A percentile compares a stretch with the other conserved stretches of the same genome.
These are phyloP conservation scores for Leptodermis oblonga DNA, from an alignment of 257 asterid species.

Conservation along the genomic window DNA sequence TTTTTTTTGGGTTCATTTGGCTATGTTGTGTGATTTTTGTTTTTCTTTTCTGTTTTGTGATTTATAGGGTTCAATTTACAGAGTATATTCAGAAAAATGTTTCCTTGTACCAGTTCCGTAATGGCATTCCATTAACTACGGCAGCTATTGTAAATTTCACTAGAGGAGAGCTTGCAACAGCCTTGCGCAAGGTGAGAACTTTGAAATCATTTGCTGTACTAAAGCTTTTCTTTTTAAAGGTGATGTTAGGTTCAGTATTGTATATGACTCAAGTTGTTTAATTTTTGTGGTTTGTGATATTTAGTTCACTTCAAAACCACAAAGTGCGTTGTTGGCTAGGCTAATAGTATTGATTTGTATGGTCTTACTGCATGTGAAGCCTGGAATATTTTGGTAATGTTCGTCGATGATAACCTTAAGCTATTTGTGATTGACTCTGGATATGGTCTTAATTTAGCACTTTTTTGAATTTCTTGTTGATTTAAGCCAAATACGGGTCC, in stretches of 20 bases:
- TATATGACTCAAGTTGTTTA: not conserved
- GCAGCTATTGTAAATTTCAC: conserved; percentile 91
- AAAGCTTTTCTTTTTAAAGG: too few species aligned
- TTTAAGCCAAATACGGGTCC: not conserved
- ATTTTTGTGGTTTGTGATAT: not conserved
- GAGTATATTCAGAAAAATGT: conserved; percentile 96
- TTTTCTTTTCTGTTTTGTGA: conserved; percentile 17
- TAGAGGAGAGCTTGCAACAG: conserved; percentile 98
- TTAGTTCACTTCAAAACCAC: not conserved
- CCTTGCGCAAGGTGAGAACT: conserved; percentile 73
- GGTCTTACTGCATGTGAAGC: not conserved
- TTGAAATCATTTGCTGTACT: not conserved
- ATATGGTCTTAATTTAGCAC: not conserved
- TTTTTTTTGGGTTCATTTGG: not conserved
- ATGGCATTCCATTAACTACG: conserved; percentile 94
- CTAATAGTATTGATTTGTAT: too few species aligned
- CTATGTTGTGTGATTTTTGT: not conserved
- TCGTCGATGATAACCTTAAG: not conserved
- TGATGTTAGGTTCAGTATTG: not conserved
- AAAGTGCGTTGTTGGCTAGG: not conserved
- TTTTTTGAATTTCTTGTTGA: not conserved
- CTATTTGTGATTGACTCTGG: not conserved
- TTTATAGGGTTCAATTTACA: conserved; percentile 80
- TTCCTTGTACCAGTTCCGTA: conserved; percentile 84
- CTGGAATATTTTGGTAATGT: not conserved